A percentile compares a stretch with the other conserved stretches of the same genome.
These are phyloP conservation scores for Pseudogymnoascus sp. DNA, from an alignment of 2,329 filamentous ascomycete species.

Conservation along the genomic window DNA sequence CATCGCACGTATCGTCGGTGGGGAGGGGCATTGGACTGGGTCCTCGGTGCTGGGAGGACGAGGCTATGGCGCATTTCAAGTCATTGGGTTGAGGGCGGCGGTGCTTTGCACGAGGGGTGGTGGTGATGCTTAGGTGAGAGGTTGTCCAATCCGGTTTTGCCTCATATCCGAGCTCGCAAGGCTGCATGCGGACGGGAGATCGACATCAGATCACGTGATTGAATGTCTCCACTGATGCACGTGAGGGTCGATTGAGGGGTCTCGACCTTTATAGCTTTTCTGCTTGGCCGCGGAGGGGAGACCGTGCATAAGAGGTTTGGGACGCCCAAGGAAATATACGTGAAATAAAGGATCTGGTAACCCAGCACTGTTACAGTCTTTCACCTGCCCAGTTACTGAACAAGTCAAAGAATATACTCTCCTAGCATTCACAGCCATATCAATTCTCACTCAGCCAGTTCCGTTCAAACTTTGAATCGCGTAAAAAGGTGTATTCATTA, in stretches of 20 bases:
- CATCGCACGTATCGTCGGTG: slow-evolving; percentile 24
- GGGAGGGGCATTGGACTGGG: slow-evolving; percentile 23
- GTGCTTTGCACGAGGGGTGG: background rate
- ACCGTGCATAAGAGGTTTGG: background rate
- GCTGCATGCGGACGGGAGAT: slow-evolving; percentile 9
- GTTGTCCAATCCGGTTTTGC: background rate
- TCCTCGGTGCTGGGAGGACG: slow-evolving; percentile 13
- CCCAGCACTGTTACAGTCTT: background rate
- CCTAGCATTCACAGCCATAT: background rate
- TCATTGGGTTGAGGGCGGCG: background rate
- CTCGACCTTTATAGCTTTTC: background rate
- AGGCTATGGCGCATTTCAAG: background rate
- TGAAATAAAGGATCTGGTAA: background rate
- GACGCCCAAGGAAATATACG: background rate
- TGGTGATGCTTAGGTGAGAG: background rate
- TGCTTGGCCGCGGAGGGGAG: background rate
- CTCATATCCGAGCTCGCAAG: background rate
- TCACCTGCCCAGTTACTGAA: background rate
- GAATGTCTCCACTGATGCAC: background rate
- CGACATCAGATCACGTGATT: background rate
- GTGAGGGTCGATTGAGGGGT: background rate
- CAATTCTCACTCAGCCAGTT: background rate
- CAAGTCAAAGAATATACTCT: background rate
- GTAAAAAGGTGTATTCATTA: background rate
- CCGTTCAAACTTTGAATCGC: background rate